Evolutionary conservation across 495 filamentous ascomycete genomes (phyloP).

Genomic region (Podospora fimiseda): DNA sequence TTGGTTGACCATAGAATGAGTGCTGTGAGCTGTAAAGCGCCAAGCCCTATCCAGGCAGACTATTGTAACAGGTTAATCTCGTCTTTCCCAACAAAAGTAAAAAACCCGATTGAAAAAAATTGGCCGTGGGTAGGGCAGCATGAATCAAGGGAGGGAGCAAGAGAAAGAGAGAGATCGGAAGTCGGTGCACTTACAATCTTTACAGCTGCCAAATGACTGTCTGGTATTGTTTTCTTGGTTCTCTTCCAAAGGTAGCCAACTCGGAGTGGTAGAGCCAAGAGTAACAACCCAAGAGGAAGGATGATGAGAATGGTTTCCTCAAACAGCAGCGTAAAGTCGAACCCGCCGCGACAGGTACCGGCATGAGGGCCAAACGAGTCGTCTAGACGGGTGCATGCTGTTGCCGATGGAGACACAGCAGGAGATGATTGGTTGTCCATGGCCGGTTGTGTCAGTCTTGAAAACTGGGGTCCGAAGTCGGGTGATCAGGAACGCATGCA

Average conservation of each 20-base stretch:
- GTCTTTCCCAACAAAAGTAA: not conserved
- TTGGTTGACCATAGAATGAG: slow-evolving; percentile 44
- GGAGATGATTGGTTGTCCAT: not conserved
- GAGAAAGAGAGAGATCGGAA: no score
- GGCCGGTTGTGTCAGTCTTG: not conserved
- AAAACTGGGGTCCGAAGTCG: not conserved
- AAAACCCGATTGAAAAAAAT: not conserved
- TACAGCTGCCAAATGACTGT: slow-evolving; percentile 4
- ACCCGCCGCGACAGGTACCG: slow-evolving; percentile 29
- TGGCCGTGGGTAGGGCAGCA: no score
- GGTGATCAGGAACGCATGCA: not conserved
- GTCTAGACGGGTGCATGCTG: slow-evolving; percentile 11
- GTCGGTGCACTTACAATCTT: slow-evolving; percentile 19
- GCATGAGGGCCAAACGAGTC: slow-evolving; percentile 26
- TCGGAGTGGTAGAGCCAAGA: slow-evolving; percentile 43
- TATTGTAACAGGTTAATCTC: slow-evolving; percentile 15
- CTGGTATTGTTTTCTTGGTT: slow-evolving; percentile 11
- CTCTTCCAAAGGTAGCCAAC: slow-evolving; percentile 39
- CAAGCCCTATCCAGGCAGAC: slow-evolving; percentile 39
- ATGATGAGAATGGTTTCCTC: slow-evolving; percentile 50
- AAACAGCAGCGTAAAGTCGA: slow-evolving; percentile 56
- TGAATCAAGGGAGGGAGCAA: no score
- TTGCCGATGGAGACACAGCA: not conserved
- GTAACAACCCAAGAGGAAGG: slow-evolving; percentile 38
- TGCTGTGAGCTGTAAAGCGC: slow-evolving; percentile 41